A percentile compares a stretch with the other conserved stretches of the same genome.
Conservation (phyloP, 2,329 filamentous ascomycete species). For the Beauveria varroae region DNA sequence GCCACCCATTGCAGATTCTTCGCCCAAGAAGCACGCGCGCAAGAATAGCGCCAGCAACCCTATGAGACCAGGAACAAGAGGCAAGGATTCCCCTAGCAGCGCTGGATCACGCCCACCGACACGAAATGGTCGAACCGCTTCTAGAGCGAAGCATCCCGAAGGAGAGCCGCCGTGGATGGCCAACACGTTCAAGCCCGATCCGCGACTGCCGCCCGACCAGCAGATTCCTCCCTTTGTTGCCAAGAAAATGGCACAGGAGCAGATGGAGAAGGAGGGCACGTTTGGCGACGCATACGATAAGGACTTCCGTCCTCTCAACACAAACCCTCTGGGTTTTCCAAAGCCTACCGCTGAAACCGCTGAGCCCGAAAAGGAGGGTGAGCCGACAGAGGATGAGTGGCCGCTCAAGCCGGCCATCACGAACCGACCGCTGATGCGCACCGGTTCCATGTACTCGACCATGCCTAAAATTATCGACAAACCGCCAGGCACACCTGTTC, state of each 20-base stretch:
- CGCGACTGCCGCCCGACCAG: constrained; percentile 85
- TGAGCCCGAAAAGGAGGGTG: neutral
- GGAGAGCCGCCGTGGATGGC: constrained; percentile 95
- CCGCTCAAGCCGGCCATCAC: constrained; percentile 40
- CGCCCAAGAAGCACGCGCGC: constrained; percentile 43
- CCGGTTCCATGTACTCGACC: constrained; percentile 51
- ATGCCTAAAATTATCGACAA: constrained; percentile 50
- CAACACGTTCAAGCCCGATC: constrained; percentile 92
- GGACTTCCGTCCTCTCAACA: constrained; percentile 76
- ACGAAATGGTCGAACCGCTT: constrained; percentile 46
- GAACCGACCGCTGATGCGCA: constrained; percentile 39
- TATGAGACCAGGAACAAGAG: constrained; percentile 53
- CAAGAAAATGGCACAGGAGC: constrained; percentile 82
- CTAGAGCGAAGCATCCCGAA: constrained; percentile 63
- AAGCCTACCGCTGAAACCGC: constrained; percentile 22
- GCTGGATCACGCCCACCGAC: constrained; percentile 53
- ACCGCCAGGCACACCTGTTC: constrained; percentile 25
- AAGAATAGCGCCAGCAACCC: constrained; percentile 32
- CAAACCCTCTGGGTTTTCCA: constrained; percentile 46
- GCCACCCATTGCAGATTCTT: constrained; percentile 40
- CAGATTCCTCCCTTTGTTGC: constrained; percentile 94
- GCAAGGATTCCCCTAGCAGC: constrained; percentile 37
- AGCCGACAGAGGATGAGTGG: constrained; percentile 42
- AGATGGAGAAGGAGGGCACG: constrained; percentile 88
- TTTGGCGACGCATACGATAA: constrained; percentile 80